Evolutionary conservation across 148 eudicot species (phyloP).

Genomic region (Silene latifolia): DNA sequence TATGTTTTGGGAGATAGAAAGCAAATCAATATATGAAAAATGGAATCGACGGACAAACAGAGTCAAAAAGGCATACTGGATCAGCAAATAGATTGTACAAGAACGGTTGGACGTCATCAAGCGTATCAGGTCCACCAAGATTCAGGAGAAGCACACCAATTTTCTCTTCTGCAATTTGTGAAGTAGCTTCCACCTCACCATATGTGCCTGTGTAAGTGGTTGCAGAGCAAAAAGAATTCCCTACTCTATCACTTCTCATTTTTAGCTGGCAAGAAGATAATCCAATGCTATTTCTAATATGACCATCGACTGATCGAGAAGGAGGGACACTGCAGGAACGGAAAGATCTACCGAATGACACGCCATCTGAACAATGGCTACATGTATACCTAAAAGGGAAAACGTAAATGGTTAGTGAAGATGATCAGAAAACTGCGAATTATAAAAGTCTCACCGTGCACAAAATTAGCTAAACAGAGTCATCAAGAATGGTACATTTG

Average conservation of each 20-base stretch:
- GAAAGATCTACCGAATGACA: slow-evolving; percentile 19
- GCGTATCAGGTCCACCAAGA: slow-evolving; percentile 95
- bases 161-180: slow-evolving; percentile 64
- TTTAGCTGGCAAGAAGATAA: slow-evolving; percentile 25
- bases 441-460: not conserved
- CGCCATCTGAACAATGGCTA: slow-evolving; percentile 20
- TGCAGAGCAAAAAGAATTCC: slow-evolving; percentile 39
- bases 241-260: slow-evolving; percentile 31
- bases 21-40: too few species aligned
- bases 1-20: not conserved
- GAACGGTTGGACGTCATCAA: slow-evolving; percentile 93
- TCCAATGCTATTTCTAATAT: slow-evolving; percentile 19
- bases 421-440: slow-evolving; percentile 27
- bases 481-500: not conserved
- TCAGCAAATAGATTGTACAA: slow-evolving; percentile 93
- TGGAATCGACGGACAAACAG: not conserved
- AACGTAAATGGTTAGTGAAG: slow-evolving; percentile 20
- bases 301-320: slow-evolving; percentile 25
- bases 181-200: slow-evolving; percentile 41
- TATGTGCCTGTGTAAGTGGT: slow-evolving; percentile 35
- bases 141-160: slow-evolving; percentile 91
- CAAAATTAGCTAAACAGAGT: not conserved
- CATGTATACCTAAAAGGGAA: slow-evolving; percentile 15
- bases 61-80: slow-evolving; percentile 52
- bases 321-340: slow-evolving; percentile 19